These are phyloP conservation scores for Podaxis sp. DNA, from an alignment of 768 basidiomycete genomes.

Conservation along the genomic window DNA sequence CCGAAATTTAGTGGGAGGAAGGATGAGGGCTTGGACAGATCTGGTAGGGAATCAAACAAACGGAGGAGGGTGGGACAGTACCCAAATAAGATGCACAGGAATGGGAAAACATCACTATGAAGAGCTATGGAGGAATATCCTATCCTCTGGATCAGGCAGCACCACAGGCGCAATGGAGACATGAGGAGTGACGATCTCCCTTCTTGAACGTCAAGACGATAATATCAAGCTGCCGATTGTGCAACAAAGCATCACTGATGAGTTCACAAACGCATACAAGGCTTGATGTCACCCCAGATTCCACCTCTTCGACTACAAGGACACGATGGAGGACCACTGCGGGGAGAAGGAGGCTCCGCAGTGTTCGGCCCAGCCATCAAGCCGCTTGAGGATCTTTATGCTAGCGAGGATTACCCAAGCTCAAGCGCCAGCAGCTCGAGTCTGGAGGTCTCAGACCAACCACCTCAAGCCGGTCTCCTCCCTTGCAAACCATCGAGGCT, in stretches of 20 bases:
- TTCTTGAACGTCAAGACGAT: background rate
- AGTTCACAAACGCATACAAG: background rate
- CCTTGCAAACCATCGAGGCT: no score
- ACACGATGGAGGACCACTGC: conserved; percentile 7
- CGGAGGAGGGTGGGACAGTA: background rate
- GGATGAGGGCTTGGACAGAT: background rate
- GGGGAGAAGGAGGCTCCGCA: conserved; percentile 1
- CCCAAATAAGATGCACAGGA: background rate
- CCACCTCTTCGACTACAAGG: background rate
- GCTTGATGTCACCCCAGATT: background rate
- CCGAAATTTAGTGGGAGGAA: background rate
- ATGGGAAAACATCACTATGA: background rate
- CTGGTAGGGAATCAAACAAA: background rate
- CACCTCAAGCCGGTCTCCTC: no score
- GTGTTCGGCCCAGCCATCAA: background rate
- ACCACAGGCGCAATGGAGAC: background rate
- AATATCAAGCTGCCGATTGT: background rate
- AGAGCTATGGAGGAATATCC: background rate
- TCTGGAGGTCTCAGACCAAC: no score
- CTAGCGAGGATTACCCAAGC: background rate
- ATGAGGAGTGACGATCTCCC: background rate
- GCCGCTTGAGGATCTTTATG: background rate
- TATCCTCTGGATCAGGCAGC: background rate
- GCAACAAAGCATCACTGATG: background rate
- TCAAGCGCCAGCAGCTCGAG: no score